Conservation (phyloP, 805 yeast species). For the Kazachstania taianensis region DNA sequence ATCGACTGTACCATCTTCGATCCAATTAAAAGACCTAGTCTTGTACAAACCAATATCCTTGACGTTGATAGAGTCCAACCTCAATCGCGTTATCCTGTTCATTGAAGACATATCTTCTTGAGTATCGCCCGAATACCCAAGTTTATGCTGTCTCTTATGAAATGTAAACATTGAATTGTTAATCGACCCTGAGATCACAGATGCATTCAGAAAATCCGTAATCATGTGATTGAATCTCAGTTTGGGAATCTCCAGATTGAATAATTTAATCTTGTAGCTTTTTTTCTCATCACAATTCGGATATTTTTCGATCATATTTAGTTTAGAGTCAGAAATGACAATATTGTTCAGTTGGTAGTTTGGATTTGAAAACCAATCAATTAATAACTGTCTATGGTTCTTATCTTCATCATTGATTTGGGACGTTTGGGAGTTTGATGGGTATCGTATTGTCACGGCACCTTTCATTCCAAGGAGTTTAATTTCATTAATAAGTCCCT, state of each 20-base stretch:
- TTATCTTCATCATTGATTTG: slow-evolving; percentile 2
- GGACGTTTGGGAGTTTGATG: neutral
- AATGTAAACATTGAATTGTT: slow-evolving; percentile 68
- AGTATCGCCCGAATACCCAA: slow-evolving; percentile 35
- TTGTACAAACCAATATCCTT: slow-evolving; percentile 30
- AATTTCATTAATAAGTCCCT: slow-evolving; percentile 71
- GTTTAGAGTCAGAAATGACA: slow-evolving; percentile 25
- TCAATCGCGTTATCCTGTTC: slow-evolving; percentile 41
- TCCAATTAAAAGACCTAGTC: slow-evolving; percentile 52
- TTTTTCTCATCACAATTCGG: slow-evolving; percentile 2
- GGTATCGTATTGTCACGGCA: slow-evolving; percentile 33
- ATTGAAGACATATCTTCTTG: slow-evolving; percentile 33
- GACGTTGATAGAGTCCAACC: slow-evolving; percentile 32
- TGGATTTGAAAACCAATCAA: slow-evolving; percentile 27
- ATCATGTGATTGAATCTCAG: slow-evolving; percentile 48
- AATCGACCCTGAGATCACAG: slow-evolving; percentile 61
- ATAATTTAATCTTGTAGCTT: slow-evolving; percentile 39
- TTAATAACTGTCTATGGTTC: slow-evolving; percentile 10
- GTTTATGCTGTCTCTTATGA: slow-evolving; percentile 58
- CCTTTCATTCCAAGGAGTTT: slow-evolving; percentile 81
- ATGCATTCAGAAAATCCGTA: slow-evolving; percentile 60
- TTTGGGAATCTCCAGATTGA: slow-evolving; percentile 55
- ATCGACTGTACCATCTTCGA: slow-evolving; percentile 60
- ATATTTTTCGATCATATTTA: slow-evolving; percentile 18
- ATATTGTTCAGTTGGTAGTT: slow-evolving; percentile 37